Conservation (phyloP, 495 filamentous ascomycete species). For the Lophiotrema nucula region DNA sequence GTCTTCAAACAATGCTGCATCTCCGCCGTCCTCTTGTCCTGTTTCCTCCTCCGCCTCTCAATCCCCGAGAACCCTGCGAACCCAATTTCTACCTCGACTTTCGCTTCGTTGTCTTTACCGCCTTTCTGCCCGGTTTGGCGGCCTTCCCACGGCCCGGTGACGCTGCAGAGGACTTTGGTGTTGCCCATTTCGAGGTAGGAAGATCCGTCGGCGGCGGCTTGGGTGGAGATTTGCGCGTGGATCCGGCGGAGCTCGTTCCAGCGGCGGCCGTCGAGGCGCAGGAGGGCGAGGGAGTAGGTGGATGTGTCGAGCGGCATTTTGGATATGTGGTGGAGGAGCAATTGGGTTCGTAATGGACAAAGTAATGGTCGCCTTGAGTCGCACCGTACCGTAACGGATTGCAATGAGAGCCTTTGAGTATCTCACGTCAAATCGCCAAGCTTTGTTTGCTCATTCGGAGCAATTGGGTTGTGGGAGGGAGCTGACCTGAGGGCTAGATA, state of each 20-base stretch:
- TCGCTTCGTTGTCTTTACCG: conserved; percentile 52
- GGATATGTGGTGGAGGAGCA: too few species aligned
- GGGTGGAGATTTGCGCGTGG: conserved; percentile 84
- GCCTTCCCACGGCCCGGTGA: conserved; percentile 75
- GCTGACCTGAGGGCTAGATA: too few species aligned
- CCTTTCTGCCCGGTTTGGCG: conserved; percentile 51
- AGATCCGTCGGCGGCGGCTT: conserved; percentile 85
- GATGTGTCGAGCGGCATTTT: conserved; percentile 89
- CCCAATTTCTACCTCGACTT: conserved; percentile 77
- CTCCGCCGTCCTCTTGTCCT: conserved; percentile 84
- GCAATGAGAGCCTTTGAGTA: too few species aligned
- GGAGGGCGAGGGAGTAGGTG: conserved; percentile 77
- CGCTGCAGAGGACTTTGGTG: conserved; percentile 91
- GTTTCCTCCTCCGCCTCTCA: conserved; percentile 72
- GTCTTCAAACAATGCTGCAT: conserved; percentile 72
- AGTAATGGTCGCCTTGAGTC: too few species aligned
- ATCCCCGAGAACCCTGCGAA: conserved; percentile 85
- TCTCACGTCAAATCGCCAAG: too few species aligned
- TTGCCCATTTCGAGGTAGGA: conserved; percentile 93
- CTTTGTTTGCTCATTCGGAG: too few species aligned
- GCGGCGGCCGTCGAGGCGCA: conserved; percentile 89
- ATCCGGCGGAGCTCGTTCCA: conserved; percentile 97
- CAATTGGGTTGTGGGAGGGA: too few species aligned
- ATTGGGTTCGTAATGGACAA: too few species aligned
- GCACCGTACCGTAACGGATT: too few species aligned